Evolutionary conservation across 1,139 yeast species (phyloP).

Genomic region (Scheffersomyces cryptocercus): DNA sequence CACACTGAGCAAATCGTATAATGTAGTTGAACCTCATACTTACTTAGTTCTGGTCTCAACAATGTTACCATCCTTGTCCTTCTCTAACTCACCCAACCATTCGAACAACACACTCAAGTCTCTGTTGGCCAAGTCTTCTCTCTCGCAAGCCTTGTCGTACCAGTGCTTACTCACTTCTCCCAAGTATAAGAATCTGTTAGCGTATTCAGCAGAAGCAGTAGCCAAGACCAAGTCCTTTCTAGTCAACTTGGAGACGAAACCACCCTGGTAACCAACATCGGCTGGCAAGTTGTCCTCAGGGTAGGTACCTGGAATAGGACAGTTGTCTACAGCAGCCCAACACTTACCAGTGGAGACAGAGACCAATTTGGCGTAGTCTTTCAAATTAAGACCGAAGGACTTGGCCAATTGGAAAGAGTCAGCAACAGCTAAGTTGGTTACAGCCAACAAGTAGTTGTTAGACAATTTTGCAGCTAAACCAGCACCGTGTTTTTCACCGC

Average conservation of each 20-base stretch:
- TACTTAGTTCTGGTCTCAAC: constrained; percentile 10
- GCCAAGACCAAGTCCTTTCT: constrained; percentile 61
- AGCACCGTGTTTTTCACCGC: constrained; percentile 53
- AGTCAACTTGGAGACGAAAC: constrained; percentile 56
- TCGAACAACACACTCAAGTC: constrained; percentile 50
- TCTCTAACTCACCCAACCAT: constrained; percentile 39
- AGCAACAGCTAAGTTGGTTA: constrained; percentile 60
- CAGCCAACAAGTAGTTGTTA: constrained; percentile 58
- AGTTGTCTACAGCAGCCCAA: constrained; percentile 63
- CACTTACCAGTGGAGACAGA: constrained; percentile 60
- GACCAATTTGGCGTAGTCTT: constrained; percentile 52
- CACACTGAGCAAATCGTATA: neutral
- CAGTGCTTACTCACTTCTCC: constrained; percentile 45
- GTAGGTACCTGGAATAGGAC: constrained; percentile 57
- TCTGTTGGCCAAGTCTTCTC: constrained; percentile 41
- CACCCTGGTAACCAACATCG: constrained; percentile 51
- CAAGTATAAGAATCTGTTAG: constrained; percentile 37
- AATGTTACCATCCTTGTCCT: constrained; percentile 14
- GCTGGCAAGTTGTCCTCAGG: constrained; percentile 48
- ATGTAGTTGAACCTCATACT: neutral
- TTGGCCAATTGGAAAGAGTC: constrained; percentile 63
- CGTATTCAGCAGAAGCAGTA: constrained; percentile 44
- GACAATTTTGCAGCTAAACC: constrained; percentile 63
- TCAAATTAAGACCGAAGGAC: constrained; percentile 51
- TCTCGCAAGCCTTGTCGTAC: constrained; percentile 49